phyloP scores from a whole-genome alignment of 495 filamentous ascomycete species.

The Hypoxylon intermedium region DNA sequence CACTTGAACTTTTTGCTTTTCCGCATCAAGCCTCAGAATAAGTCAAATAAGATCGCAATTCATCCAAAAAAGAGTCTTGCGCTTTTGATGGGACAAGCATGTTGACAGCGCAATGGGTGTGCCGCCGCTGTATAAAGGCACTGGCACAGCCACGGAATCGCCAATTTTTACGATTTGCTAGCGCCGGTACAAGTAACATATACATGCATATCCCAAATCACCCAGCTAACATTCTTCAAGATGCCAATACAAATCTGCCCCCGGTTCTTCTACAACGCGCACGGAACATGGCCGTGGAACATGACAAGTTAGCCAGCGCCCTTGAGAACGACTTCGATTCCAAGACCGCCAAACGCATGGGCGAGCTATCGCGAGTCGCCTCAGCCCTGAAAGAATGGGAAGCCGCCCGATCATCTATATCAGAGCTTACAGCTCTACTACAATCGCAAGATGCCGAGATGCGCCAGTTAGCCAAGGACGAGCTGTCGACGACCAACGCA shows the following conservation, averaged over 20 bases:
- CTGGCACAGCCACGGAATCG: constrained; percentile 44
- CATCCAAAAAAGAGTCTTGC: background rate
- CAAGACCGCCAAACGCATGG: constrained; percentile 74
- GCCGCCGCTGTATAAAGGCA: constrained; percentile 57
- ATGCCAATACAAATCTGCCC: constrained; percentile 37
- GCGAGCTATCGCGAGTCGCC: constrained; percentile 75
- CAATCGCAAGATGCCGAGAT: constrained; percentile 60
- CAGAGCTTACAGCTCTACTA: constrained; percentile 60
- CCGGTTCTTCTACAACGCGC: constrained; percentile 53
- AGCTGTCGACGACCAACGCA: constrained; percentile 69
- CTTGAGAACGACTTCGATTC: constrained; percentile 70
- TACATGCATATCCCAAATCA: too few species aligned
- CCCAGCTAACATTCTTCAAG: constrained; percentile 22
- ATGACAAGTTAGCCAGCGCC: constrained; percentile 69
- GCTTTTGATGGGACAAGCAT: constrained; percentile 47
- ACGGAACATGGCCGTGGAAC: constrained; percentile 47
- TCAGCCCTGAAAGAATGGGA: constrained; percentile 75
- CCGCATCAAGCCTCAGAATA: background rate
- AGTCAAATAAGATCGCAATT: background rate
- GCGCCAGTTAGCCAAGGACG: constrained; percentile 74
- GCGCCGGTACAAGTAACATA: constrained; percentile 57
- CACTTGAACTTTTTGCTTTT: background rate
- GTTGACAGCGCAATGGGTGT: constrained; percentile 63
- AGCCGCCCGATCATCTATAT: constrained; percentile 59
- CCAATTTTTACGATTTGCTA: constrained; percentile 52